phyloP scores from a whole-genome alignment of 2,329 filamentous ascomycete genomes.

The Pleurostoma richardsiae region DNA sequence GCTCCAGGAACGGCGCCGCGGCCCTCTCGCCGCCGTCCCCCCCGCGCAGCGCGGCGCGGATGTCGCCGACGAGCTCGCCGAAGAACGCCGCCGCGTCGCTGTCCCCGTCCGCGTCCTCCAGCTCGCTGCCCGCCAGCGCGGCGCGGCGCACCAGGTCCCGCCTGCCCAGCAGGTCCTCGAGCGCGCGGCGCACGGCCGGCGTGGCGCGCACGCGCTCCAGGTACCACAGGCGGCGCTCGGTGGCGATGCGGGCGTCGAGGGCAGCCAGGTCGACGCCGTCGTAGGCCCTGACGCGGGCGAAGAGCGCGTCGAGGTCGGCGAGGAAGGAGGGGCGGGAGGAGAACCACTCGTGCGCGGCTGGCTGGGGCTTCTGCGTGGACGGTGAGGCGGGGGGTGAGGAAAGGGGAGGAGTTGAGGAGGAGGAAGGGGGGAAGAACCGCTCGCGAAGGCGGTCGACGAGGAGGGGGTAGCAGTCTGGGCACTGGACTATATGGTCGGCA shows the following conservation, averaged over 20 bases:
- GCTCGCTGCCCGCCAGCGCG: constrained; percentile 6
- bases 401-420: too few species aligned
- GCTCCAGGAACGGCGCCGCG: constrained; percentile 5
- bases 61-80: constrained; percentile 10
- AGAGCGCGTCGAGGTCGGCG: constrained; percentile 41
- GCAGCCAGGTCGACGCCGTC: constrained; percentile 31
- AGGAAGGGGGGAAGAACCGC: constrained; percentile 25
- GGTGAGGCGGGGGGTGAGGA: too few species aligned
- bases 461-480: constrained; percentile 40
- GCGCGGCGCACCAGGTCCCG: not conserved
- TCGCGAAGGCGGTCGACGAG: constrained; percentile 39
- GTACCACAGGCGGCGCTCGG: constrained; percentile 50
- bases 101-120: constrained; percentile 7
- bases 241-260: constrained; percentile 44
- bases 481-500: constrained; percentile 37
- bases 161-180: constrained; percentile 10
- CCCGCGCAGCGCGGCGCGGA: constrained; percentile 7
- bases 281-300: constrained; percentile 40
- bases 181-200: constrained; percentile 12
- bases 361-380: constrained; percentile 1
- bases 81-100: constrained; percentile 8
- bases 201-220: constrained; percentile 21
- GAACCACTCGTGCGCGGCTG: constrained; percentile 44
- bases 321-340: constrained; percentile 41
- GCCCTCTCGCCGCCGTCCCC: not conserved